These are phyloP conservation scores for Cryphonectria parasitica DNA, from an alignment of 2,329 filamentous ascomycete species.

Conservation along the genomic window DNA sequence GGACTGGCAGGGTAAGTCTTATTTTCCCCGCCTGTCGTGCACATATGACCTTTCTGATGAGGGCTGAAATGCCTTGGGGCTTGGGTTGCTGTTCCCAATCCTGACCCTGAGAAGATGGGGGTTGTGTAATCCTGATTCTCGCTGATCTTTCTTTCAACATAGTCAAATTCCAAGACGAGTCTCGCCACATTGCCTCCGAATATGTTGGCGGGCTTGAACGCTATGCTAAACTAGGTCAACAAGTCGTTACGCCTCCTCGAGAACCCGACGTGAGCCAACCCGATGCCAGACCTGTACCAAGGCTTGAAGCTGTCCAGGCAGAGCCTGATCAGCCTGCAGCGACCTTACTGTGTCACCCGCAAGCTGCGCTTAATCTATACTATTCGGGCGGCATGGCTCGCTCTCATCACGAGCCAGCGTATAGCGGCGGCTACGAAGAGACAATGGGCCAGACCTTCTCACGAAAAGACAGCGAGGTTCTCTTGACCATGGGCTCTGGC, in stretches of 20 bases:
- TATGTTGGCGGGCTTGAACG: conserved; percentile 78
- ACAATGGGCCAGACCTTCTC: conserved; percentile 16
- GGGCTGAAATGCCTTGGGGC: neutral
- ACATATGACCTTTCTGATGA: neutral
- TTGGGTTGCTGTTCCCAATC: neutral
- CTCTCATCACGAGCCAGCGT: conserved; percentile 20
- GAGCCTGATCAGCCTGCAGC: conserved; percentile 6
- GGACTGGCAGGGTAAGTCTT: conserved; percentile 64
- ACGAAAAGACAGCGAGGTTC: conserved; percentile 23
- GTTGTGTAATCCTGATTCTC: neutral
- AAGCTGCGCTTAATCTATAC: conserved; percentile 20
- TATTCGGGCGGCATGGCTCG: conserved; percentile 18
- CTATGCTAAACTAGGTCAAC: conserved; percentile 64
- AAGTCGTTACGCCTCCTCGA: conserved; percentile 36
- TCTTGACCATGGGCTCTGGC: conserved; percentile 22
- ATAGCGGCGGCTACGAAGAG: conserved; percentile 24
- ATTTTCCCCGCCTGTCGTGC: neutral
- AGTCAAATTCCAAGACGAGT: conserved; percentile 87
- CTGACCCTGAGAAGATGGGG: neutral
- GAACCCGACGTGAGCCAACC: conserved; percentile 35
- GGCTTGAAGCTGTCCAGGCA: conserved; percentile 1
- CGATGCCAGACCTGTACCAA: conserved; percentile 24
- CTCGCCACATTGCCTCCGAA: conserved; percentile 85
- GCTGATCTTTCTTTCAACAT: conserved; percentile 18
- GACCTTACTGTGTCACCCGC: conserved; percentile 2